Evolutionary conservation across 2,329 filamentous ascomycete species (phyloP), one percentile per base, ranked within the genome.

Genomic region (Pseudogymnoascus sp.): DNA sequence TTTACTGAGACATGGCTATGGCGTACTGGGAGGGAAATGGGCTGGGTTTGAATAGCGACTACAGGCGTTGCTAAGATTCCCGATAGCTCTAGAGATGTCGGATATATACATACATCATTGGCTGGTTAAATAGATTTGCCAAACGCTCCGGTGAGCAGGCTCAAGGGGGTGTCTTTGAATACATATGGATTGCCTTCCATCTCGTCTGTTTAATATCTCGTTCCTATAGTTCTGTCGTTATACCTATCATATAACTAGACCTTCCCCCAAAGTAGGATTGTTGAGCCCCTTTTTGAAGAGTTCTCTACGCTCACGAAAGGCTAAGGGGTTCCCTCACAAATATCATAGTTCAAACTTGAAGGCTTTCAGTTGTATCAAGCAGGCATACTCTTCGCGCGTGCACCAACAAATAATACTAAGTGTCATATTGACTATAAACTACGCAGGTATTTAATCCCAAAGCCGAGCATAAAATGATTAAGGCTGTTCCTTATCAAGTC

Each of bases 341-440:
- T 56, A 56, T 31, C 4, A 13, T 11, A 4, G 33, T n/a, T 2
- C 15, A 53, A 56, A 17, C 2, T 6, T 53, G 7, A 17, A 6
- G 23, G 19, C n/a, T 15, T 35, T 21, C 26, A 19, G 17, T 31
- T 15, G 29, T 33, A 33, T 13, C 17, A 35, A 5, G n/a, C 29
- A 19, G n/a, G 37, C 10, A 13, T 7, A 13, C n/a, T 56, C 26
- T 56, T 56, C 50, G 11, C 7, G 50, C 4, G 4, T 33, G 4
- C 10, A 56, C n/a, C 19, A 19, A 56, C 26, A 11, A 7, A 56
- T 56, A 56, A 56, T 21, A 33, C 6, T 56, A 53, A 31, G 46
- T 31, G 26, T 53, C 15, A 56, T 56, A 56, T 56, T 56, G n/a
- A 56, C 50, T 56, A 56, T 56, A 56, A 56, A 56, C 50, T 56